phyloP scores from a whole-genome alignment of 768 basidiomycete species.

The Podaxis sp. region DNA sequence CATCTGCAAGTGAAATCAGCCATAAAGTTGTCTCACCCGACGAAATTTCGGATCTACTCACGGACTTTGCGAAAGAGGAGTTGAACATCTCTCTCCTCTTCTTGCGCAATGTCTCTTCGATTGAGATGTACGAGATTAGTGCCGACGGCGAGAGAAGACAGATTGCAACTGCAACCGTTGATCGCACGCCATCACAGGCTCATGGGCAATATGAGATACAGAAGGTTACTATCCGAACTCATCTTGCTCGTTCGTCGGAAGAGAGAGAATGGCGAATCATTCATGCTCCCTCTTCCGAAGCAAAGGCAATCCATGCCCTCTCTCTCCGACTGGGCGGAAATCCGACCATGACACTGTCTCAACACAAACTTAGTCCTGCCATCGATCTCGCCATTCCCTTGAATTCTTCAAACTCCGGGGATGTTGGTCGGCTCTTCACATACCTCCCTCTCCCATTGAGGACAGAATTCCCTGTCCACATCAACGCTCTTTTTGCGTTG shows the following conservation, averaged over 20 bases:
- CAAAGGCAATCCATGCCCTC: conserved; percentile 22
- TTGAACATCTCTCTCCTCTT: conserved; percentile 38
- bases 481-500: conserved; percentile 44
- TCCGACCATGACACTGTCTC: conserved; percentile 19
- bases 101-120: conserved; percentile 30
- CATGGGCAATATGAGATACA: not conserved
- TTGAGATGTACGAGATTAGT: conserved; percentile 37
- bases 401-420: conserved; percentile 11
- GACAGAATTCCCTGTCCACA: conserved; percentile 40
- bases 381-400: conserved; percentile 33
- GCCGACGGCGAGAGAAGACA: conserved; percentile 16
- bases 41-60: conserved; percentile 35
- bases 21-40: conserved; percentile 23
- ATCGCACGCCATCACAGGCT: not conserved
- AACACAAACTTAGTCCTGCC: conserved; percentile 38
- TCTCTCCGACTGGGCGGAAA: conserved; percentile 22
- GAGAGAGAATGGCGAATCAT: conserved; percentile 30
- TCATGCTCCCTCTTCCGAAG: conserved; percentile 22
- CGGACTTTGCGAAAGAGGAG: conserved; percentile 36
- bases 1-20: conserved; percentile 27
- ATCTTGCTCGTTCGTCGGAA: not conserved
- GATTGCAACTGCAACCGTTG: conserved; percentile 18
- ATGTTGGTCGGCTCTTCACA: conserved; percentile 42
- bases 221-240: conserved; percentile 17
- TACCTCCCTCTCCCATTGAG: conserved; percentile 42